Evolutionary conservation across 306 rosid species (phyloP), one percentile per base, ranked within the genome.

Genomic region (Quercus parvula): DNA sequence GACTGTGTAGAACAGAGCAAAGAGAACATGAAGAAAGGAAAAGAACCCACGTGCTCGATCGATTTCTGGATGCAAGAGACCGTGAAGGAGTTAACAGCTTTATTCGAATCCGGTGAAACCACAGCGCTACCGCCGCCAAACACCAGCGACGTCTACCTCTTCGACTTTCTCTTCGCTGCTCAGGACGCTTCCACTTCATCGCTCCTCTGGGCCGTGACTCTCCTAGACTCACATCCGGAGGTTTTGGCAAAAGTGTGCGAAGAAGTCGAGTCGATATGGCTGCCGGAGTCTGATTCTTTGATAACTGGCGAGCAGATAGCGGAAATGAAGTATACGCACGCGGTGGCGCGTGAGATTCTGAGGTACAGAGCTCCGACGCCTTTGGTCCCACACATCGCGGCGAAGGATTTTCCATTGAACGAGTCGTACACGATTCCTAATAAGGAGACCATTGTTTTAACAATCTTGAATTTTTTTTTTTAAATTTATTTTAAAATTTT

Each of bases 291-390:
- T 1, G 72, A 92, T 19, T 19, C 52, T 3, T 79, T 87, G 24
- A 91, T 95, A 19, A 85, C 94, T 0, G 64, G 84, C 1, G 99
- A 91, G 9, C 88, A 85, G 77, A 77, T 95, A 3, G n/a, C 82
- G 61, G 82, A 78, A n/a, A 87, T 95, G 97, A 91, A 35, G 83
- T 95, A 95, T 81, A 95, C 97, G 1, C 92, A 87, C 1, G 91
- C 97, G 12, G 98, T 95, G 76, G 99, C 98, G 31, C 98, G 94
- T 74, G 99, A 95, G 88, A 94, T 95, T 0, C 56, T 95, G 71
- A 80, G 99, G 35, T 81, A 61, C 75, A 75, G 98, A 2, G 91
- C 99, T 7, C 97, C 97, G 51, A 94, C 98, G 56, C 89, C 97
- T 0, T 66, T 92, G 28, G 98, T 94, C 4, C 97, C 99, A 2